phyloP scores from a whole-genome alignment of 768 basidiomycete species.

The Leccinum fibrillosum region DNA sequence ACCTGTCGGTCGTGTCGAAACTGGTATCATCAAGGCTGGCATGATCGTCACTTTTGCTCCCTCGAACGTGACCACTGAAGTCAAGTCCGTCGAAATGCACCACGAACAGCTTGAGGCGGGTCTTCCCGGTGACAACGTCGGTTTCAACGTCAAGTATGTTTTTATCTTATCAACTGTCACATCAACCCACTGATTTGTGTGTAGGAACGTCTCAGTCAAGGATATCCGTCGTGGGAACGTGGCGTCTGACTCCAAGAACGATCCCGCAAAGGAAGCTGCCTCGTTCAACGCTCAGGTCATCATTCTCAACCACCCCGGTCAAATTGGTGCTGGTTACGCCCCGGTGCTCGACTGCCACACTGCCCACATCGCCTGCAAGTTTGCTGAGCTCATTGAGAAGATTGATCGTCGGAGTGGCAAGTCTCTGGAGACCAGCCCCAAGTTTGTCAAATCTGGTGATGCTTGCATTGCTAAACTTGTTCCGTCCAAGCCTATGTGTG shows the following conservation, averaged over 20 bases:
- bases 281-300: conserved; percentile 99
- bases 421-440: conserved; percentile 80
- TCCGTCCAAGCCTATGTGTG: conserved; percentile 95
- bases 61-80: conserved; percentile 98
- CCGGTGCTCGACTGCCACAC: conserved; percentile 99
- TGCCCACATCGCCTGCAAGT: conserved; percentile 99
- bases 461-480: conserved; percentile 98
- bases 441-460: conserved; percentile 99
- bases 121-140: conserved; percentile 97
- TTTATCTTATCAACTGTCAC: background rate
- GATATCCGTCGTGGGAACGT: conserved; percentile 99
- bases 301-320: conserved; percentile 99
- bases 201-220: conserved; percentile 99
- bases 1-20: conserved; percentile 99
- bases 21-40: conserved; percentile 99
- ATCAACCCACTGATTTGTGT: conserved; percentile 5
- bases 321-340: conserved; percentile 98
- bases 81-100: conserved; percentile 99
- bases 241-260: conserved; percentile 99
- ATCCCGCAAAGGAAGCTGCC: conserved; percentile 98
- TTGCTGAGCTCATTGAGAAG: conserved; percentile 97
- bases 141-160: conserved; percentile 94
- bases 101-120: conserved; percentile 97
- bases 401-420: conserved; percentile 99
- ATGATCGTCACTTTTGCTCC: conserved; percentile 99